Evolutionary conservation across 352 stramenopile genomes (phyloP).

Genomic region (Globisporangium ultimum): DNA sequence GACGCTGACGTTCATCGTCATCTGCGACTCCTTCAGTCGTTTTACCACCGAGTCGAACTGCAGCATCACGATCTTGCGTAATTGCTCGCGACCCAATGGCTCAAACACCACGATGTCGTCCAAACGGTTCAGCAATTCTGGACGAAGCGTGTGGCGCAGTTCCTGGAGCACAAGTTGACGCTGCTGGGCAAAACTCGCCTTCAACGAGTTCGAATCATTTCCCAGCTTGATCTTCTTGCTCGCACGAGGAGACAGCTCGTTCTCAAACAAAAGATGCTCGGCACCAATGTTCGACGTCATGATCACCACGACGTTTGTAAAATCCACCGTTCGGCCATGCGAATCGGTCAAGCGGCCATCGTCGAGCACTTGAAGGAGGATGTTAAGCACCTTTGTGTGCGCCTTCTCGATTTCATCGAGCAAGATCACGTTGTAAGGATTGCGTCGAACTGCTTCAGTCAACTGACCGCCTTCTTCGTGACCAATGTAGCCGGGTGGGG

Average conservation of each 20-base stretch:
- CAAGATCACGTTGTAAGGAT: conserved; percentile 96
- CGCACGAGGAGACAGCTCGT: conserved; percentile 39
- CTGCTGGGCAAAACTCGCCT: conserved; percentile 44
- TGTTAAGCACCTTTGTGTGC: conserved; percentile 94
- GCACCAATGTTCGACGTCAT: conserved; percentile 97
- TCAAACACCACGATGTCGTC: conserved; percentile 97
- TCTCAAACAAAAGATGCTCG: conserved; percentile 82
- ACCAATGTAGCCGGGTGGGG: conserved; percentile 95
- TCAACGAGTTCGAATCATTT: conserved; percentile 18
- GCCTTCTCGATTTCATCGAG: conserved; percentile 99
- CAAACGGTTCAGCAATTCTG: conserved; percentile 96
- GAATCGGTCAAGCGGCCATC: conserved; percentile 97
- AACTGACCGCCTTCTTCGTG: conserved; percentile 95
- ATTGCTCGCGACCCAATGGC: conserved; percentile 81
- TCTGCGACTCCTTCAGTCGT: conserved; percentile 65
- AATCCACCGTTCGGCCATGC: conserved; percentile 95
- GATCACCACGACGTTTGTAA: conserved; percentile 97
- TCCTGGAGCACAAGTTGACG: conserved; percentile 84
- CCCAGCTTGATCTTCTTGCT: conserved; percentile 67
- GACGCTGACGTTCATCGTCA: conserved; percentile 71
- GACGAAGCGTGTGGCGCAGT: conserved; percentile 87
- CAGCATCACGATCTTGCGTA: conserved; percentile 92
- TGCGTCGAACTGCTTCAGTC: conserved; percentile 94
- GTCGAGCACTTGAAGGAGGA: conserved; percentile 96
- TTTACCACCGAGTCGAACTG: conserved; percentile 89